phyloP scores from a whole-genome alignment of 75 land plant species.

The Ceratopteris richardii region DNA sequence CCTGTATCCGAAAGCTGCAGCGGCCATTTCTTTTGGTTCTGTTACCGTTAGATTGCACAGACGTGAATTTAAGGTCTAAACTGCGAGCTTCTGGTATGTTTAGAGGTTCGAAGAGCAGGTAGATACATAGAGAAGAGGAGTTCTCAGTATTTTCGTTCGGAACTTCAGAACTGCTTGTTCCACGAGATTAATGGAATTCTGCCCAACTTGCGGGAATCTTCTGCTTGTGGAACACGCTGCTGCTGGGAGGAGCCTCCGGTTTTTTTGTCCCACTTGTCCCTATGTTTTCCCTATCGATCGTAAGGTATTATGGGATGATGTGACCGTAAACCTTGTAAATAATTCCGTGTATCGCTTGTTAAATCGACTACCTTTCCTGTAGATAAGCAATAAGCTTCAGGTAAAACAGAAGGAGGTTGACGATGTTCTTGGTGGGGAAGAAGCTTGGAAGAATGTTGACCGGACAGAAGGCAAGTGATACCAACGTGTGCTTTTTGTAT shows the following conservation, averaged over 20 bases:
- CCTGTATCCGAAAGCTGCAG: too few species aligned
- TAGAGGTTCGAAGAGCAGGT: too few species aligned
- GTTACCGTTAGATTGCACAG: too few species aligned
- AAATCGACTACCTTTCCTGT: neutral
- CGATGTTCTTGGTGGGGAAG: constrained; percentile 41
- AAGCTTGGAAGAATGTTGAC: constrained; percentile 44
- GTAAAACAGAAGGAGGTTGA: constrained; percentile 48
- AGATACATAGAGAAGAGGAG: too few species aligned
- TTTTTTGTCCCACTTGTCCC: constrained; percentile 67
- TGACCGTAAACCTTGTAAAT: too few species aligned
- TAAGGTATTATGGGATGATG: constrained; percentile 29
- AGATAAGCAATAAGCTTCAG: constrained; percentile 41
- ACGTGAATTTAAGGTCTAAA: too few species aligned
- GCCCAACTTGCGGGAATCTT: constrained; percentile 56
- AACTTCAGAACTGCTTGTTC: too few species aligned
- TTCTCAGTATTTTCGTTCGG: too few species aligned
- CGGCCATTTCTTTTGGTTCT: too few species aligned
- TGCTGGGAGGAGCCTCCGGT: constrained; percentile 27
- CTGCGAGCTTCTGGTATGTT: too few species aligned
- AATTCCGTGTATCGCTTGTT: too few species aligned
- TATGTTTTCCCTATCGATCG: constrained; percentile 41
- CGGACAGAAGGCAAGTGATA: constrained; percentile 31
- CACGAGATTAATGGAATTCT: constrained; percentile 77
- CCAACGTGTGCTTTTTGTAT: too few species aligned
- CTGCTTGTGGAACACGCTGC: constrained; percentile 42